Evolutionary conservation across 169 alveolate genomes (phyloP).

Genomic region (Nephromyces sp.): DNA sequence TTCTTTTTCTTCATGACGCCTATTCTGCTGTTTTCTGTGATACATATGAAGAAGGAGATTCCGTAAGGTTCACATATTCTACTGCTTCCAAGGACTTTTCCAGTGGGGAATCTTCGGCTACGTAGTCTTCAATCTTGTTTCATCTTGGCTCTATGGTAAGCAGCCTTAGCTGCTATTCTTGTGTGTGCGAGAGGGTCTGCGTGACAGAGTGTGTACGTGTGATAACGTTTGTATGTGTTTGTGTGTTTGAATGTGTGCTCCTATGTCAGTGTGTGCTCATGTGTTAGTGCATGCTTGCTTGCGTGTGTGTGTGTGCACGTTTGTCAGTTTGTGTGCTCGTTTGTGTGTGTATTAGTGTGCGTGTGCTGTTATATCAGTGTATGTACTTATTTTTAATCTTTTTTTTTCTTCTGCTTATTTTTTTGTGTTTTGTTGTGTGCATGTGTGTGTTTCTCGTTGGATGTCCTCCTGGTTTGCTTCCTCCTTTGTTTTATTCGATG

Average conservation of each 20-base stretch:
- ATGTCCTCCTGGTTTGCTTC: neutral
- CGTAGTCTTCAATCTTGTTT: neutral
- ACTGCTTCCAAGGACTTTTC: neutral
- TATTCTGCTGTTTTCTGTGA: neutral
- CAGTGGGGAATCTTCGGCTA: neutral
- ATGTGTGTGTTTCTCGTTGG: neutral
- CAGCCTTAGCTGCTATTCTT: neutral
- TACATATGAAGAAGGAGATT: neutral
- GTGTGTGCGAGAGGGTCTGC: no score
- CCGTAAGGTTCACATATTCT: neutral
- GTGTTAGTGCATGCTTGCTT: no score
- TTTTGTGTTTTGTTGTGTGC: neutral
- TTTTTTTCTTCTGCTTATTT: no score
- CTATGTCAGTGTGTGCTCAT: no score
- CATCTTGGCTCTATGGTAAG: neutral
- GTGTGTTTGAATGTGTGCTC: no score
- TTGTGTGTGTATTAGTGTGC: no score
- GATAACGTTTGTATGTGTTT: no score
- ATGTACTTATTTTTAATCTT: no score
- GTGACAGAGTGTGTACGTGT: no score
- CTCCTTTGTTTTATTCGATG: neutral
- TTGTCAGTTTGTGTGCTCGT: no score
- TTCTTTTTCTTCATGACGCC: neutral
- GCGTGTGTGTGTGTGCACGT: no score
- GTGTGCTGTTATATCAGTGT: no score